phyloP scores from a whole-genome alignment of 1,284 basidiomycete genomes.

The Meira nashicola region DNA sequence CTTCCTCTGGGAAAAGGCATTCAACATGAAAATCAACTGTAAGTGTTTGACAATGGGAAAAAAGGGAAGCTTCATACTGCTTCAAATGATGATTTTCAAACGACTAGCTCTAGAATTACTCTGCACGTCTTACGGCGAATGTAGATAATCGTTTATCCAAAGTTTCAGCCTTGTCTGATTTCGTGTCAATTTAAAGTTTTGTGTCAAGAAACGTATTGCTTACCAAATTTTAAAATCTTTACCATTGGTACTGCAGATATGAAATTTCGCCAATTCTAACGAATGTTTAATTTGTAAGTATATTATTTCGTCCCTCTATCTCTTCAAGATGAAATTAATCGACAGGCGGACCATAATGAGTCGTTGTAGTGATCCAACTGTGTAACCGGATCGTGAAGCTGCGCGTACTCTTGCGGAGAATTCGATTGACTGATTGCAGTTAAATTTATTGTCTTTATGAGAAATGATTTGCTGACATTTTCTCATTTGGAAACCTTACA shows the following conservation, averaged over 20 bases:
- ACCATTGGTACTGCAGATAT: neutral
- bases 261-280: neutral
- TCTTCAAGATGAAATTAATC: conserved; percentile 14
- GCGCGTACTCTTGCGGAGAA: conserved; percentile 1
- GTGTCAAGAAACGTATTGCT: neutral
- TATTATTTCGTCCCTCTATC: neutral
- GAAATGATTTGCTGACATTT: too few relatives aligned
- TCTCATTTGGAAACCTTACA: too few relatives aligned
- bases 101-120: conserved; percentile 16
- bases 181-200: neutral
- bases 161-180: conserved; percentile 19
- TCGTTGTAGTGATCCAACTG: neutral
- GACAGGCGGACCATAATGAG: conserved; percentile 16
- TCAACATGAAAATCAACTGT: too few relatives aligned
- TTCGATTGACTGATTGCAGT: neutral
- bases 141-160: conserved; percentile 15
- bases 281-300: neutral
- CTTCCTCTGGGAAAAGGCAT: too few relatives aligned
- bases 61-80: neutral
- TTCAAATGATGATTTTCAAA: conserved; percentile 8
- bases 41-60: too few relatives aligned
- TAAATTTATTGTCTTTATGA: too few relatives aligned
- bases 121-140: conserved; percentile 9
- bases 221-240: neutral
- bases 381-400: conserved; percentile 1